Percentiles rank a stretch among this genome's conserved stretches.
Evolutionary conservation across 2,329 filamentous ascomycete species (phyloP).

Genomic region (Torrubiella hemipterigena): DNA sequence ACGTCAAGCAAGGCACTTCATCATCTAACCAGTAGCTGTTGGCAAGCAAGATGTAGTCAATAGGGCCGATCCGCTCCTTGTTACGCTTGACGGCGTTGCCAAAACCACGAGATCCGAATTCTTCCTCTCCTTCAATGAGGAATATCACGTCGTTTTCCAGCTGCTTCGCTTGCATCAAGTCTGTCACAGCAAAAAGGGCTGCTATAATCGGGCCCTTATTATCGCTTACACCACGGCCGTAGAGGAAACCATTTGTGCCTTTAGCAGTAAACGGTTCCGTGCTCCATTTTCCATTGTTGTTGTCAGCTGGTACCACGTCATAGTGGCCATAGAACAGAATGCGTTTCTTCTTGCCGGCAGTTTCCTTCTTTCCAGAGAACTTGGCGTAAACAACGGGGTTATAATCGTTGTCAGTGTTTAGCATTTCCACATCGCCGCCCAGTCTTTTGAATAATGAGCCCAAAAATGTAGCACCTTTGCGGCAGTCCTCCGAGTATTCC

Average conservation of each 20-base stretch:
- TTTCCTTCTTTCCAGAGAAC: slow-evolving; percentile 65
- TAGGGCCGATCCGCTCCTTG: slow-evolving; percentile 73
- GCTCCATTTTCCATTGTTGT: slow-evolving; percentile 70
- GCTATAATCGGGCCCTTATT: slow-evolving; percentile 96
- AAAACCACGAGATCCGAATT: slow-evolving; percentile 86
- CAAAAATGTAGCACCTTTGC: slow-evolving; percentile 81
- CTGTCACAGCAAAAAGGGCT: slow-evolving; percentile 84
- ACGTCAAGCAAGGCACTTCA: slow-evolving; percentile 87
- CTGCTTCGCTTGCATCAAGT: slow-evolving; percentile 71
- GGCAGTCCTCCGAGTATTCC: slow-evolving; percentile 82
- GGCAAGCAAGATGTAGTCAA: slow-evolving; percentile 89
- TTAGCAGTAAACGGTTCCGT: slow-evolving; percentile 82
- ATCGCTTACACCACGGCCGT: slow-evolving; percentile 91
- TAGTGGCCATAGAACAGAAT: slow-evolving; percentile 98
- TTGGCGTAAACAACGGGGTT: slow-evolving; percentile 92
- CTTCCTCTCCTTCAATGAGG: slow-evolving; percentile 92
- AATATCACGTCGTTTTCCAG: slow-evolving; percentile 86
- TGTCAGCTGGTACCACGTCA: slow-evolving; percentile 86
- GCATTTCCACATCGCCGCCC: slow-evolving; percentile 77
- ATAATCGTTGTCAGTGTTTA: slow-evolving; percentile 66
- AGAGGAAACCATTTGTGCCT: slow-evolving; percentile 83
- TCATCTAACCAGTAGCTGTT: slow-evolving; percentile 99
- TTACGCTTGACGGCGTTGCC: slow-evolving; percentile 68
- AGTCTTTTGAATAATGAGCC: slow-evolving; percentile 85
- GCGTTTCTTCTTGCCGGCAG: slow-evolving; percentile 59